These are phyloP conservation scores for Xanthoconium separans DNA, from an alignment of 1,284 basidiomycete species.

Conservation along the genomic window DNA sequence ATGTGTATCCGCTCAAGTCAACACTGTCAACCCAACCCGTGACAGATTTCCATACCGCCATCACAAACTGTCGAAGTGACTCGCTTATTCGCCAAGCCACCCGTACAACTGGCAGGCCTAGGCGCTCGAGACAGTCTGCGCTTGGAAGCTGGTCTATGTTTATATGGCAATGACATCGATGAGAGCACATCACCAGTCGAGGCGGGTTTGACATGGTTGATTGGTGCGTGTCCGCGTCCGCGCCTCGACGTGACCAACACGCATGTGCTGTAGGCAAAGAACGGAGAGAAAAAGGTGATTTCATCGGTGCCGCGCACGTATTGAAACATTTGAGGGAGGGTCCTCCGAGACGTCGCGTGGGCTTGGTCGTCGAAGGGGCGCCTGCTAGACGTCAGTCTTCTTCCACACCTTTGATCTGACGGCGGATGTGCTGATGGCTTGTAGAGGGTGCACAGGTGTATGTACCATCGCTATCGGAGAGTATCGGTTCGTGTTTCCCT, in stretches of 20 bases:
- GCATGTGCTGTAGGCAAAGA: conserved; percentile 64
- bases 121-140: conserved; percentile 93
- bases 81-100: conserved; percentile 64
- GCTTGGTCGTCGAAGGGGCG: conserved; percentile 80
- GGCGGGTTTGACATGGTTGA: conserved; percentile 90
- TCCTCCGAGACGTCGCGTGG: conserved; percentile 78
- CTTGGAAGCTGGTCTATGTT: conserved; percentile 96
- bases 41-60: conserved; percentile 87
- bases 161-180: conserved; percentile 94
- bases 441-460: conserved; percentile 83
- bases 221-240: conserved; percentile 50
- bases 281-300: conserved; percentile 66
- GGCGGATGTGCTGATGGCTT: conserved; percentile 2
- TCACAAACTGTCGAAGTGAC: conserved; percentile 73
- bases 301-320: conserved; percentile 85
- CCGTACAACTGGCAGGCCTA: conserved; percentile 87
- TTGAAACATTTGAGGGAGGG: conserved; percentile 81
- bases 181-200: conserved; percentile 87
- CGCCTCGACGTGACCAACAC: not conserved
- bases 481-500: conserved; percentile 49
- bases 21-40: not conserved
- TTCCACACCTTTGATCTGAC: not conserved
- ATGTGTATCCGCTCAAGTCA: not conserved
- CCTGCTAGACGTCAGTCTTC: conserved; percentile 73
- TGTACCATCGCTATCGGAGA: conserved; percentile 50